Percentiles rank a stretch among this genome's conserved stretches.
Evolutionary conservation across 2,329 filamentous ascomycete species (phyloP).

Genomic region (Fusarium sp.): DNA sequence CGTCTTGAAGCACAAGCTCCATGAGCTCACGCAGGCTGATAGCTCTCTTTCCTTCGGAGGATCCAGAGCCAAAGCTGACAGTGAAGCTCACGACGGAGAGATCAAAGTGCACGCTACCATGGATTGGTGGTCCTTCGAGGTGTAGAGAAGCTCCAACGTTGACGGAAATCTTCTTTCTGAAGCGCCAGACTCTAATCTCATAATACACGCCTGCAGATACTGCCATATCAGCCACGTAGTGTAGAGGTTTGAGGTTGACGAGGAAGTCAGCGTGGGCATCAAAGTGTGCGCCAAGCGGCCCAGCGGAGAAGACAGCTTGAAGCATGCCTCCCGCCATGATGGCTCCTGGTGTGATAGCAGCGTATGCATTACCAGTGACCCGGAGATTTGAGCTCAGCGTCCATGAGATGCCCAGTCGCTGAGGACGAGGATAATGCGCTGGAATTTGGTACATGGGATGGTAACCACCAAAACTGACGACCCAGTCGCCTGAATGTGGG

Average conservation of each 20-base stretch:
- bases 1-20: background rate
- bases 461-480: background rate
- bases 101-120: background rate
- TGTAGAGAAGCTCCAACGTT: accelerated
- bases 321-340: background rate
- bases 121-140: background rate
- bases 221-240: background rate
- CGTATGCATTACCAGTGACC: background rate
- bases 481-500: background rate
- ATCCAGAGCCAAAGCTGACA: background rate
- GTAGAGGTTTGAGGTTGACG: accelerated
- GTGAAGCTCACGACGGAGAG: accelerated
- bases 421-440: background rate
- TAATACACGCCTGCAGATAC: background rate
- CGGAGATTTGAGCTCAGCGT: background rate
- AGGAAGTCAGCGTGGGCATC: background rate
- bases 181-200: background rate
- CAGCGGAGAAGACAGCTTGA: background rate
- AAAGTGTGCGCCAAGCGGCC: background rate
- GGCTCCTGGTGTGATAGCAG: background rate
- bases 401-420: background rate
- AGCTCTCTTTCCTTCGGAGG: accelerated
- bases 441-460: background rate
- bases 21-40: background rate
- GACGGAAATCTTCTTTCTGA: background rate